These are phyloP conservation scores for Pythium biforme DNA, from an alignment of 352 stramenopile species.

Conservation along the genomic window DNA sequence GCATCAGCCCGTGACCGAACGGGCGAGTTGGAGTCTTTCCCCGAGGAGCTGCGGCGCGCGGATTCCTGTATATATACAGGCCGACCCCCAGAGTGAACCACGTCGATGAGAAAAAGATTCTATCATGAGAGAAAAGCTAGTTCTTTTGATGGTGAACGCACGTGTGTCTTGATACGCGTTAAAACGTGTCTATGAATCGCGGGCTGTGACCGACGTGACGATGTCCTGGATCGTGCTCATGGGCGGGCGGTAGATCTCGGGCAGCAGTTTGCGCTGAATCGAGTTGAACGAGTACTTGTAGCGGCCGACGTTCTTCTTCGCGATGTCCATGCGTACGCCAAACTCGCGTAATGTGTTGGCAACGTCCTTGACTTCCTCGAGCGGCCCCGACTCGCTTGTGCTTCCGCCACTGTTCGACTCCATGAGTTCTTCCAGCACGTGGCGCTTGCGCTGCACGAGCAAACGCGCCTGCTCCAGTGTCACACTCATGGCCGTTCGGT, in stretches of 20 bases:
- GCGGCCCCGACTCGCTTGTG: slow-evolving; percentile 42
- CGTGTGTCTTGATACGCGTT: neutral
- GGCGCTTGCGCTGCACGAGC: slow-evolving; percentile 72
- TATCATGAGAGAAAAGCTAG: neutral
- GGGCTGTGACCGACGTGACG: slow-evolving; percentile 87
- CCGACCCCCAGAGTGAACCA: neutral
- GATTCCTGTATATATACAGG: neutral
- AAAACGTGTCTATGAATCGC: slow-evolving; percentile 64
- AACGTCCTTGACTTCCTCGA: slow-evolving; percentile 75
- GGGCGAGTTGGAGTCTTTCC: slow-evolving; percentile 1
- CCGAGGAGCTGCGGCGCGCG: neutral
- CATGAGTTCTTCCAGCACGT: slow-evolving; percentile 77
- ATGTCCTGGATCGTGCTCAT: slow-evolving; percentile 91
- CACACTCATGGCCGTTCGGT: slow-evolving; percentile 97
- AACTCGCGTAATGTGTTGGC: slow-evolving; percentile 91
- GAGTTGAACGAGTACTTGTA: slow-evolving; percentile 98
- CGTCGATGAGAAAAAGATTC: too few species aligned
- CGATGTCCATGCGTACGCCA: slow-evolving; percentile 94
- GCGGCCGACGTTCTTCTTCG: slow-evolving; percentile 96
- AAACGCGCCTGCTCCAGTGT: slow-evolving; percentile 94
- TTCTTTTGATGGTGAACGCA: neutral
- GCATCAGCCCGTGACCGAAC: neutral
- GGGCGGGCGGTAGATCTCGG: slow-evolving; percentile 89
- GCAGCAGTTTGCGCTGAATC: slow-evolving; percentile 95
- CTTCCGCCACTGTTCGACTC: slow-evolving; percentile 34